phyloP scores from a whole-genome alignment of 2,329 filamentous ascomycete species.

The Aspergillus piperis region DNA sequence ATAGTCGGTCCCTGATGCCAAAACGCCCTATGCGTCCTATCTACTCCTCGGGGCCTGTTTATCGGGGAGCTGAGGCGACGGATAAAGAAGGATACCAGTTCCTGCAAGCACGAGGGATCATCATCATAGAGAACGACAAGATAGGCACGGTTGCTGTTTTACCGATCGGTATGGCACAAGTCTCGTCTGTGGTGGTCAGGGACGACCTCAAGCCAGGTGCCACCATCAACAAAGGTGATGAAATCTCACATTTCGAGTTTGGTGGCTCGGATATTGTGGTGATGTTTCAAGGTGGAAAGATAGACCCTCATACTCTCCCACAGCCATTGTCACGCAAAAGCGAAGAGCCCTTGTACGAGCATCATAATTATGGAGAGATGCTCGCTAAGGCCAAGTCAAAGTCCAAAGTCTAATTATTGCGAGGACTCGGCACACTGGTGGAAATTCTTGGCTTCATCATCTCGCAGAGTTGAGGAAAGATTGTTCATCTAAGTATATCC shows the following conservation, averaged over 20 bases:
- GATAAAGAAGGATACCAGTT: slow-evolving; percentile 46
- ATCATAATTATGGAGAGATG: not conserved
- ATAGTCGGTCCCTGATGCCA: not conserved
- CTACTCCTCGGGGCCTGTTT: not conserved
- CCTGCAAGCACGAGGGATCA: slow-evolving; percentile 41
- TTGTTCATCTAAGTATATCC: not conserved
- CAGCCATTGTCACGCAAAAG: not conserved
- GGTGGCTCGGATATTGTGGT: slow-evolving; percentile 47
- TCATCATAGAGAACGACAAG: slow-evolving; percentile 41
- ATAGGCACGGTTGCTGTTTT: slow-evolving; percentile 46
- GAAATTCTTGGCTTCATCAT: not conserved
- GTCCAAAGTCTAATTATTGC: not conserved
- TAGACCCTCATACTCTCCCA: not conserved
- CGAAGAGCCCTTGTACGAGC: not conserved
- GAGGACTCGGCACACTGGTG: not conserved
- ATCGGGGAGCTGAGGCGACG: slow-evolving; percentile 26
- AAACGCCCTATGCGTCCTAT: not conserved
- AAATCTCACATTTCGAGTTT: slow-evolving; percentile 48
- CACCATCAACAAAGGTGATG: slow-evolving; percentile 42
- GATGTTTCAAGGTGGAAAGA: slow-evolving; percentile 36
- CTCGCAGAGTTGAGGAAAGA: not conserved
- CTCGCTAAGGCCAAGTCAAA: not conserved
- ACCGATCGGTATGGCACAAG: slow-evolving; percentile 49
- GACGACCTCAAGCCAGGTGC: slow-evolving; percentile 21
- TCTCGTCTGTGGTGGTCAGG: slow-evolving; percentile 42